Evolutionary conservation across 441 rosid genomes (phyloP).

Genomic region (Jatropha podagrica): DNA sequence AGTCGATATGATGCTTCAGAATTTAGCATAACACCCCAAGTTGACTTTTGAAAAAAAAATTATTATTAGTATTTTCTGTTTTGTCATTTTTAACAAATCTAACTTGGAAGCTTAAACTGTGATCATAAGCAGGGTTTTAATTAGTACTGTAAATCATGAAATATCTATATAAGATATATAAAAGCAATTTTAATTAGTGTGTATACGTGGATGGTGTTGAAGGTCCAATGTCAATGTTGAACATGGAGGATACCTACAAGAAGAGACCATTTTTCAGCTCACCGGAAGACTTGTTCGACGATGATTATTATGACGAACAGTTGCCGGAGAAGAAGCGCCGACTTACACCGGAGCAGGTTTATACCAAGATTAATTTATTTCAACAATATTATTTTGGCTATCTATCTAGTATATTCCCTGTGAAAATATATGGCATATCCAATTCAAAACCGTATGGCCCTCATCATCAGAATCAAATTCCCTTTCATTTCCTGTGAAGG

Average conservation of each 20-base stretch:
- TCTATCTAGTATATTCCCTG: constrained; percentile 16
- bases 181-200: no score
- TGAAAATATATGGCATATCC: neutral
- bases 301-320: constrained; percentile 80
- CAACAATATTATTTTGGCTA: neutral
- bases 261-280: constrained; percentile 75
- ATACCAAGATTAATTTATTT: neutral
- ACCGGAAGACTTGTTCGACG: constrained; percentile 68
- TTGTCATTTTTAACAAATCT: no score
- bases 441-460: constrained; percentile 9
- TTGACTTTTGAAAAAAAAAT: neutral
- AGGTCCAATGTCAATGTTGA: constrained; percentile 61
- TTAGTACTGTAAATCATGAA: no score
- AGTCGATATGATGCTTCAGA: no score
- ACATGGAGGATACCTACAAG: constrained; percentile 64
- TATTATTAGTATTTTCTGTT: no score
- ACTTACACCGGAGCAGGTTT: constrained; percentile 77
- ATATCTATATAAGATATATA: no score
- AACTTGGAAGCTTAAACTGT: no score
- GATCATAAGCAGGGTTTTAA: no score
- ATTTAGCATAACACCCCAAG: neutral
- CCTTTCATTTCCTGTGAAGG: constrained; percentile 1
- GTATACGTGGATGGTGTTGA: neutral
- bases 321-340: constrained; percentile 87
- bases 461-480: constrained; percentile 32